Evolutionary conservation across 805 yeast species (phyloP), one percentile per base, ranked within the genome.

Genomic region (Yueomyces sinensis): DNA sequence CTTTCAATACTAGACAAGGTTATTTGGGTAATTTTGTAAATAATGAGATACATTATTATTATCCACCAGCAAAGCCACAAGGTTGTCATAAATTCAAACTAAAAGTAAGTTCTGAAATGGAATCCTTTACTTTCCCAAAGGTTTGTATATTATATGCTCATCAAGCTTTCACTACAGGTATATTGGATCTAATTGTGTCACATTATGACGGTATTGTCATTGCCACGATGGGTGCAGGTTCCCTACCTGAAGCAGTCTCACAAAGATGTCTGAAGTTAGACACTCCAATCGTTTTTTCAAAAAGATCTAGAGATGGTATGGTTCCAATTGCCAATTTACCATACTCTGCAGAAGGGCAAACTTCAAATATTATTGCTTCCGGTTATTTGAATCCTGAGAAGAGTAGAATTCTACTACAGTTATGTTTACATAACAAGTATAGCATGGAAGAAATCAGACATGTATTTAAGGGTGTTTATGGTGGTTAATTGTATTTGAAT

Each of bases 171-270:
- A 65, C 70, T 36, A 59, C 69, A 24, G 59, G 59, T 32, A 38
- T 76, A 13, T 59, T 76, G 4, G 63, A 63, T 23, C 41, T 72
- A 13, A 65, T 70, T 0, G 62, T 69, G 7, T 63, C 63, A 22
- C 61, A 64, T 15, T 65, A 66, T 18, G 61, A 63, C 30, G 84
- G 82, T 5, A 48, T 77, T 13, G 74, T 77, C 1, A 56, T 76
- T 33, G 84, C 83, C 1, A 72, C 81, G 2, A 70, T 76, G 67
- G 84, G 84, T 27, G 81, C 83, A 1, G 84, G 84, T 1, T 72
- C 80, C 2, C 52, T 76, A 54, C 63, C 73, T 18, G 69, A 65
- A 4, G 56, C 49, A 13, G 70, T 76, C 2, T 71, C 70, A 41
- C 59, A 61, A 30, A 53, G 56, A n/a, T 47, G 58, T 62, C 16